Conservation (phyloP, 1,139 yeast genomes). For the Pneumocystis carinii region DNA sequence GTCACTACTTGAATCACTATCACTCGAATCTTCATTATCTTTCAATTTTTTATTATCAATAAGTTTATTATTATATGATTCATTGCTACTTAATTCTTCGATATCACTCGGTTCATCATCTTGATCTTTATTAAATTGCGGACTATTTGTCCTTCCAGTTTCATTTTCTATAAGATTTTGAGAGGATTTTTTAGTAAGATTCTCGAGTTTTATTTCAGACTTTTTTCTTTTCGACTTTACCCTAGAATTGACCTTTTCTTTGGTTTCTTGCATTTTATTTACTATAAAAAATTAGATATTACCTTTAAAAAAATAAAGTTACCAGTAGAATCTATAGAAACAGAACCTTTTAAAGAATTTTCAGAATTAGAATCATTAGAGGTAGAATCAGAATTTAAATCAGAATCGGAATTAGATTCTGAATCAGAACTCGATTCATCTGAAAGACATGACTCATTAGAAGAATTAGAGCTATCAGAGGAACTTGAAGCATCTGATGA, state of each 20-base stretch:
- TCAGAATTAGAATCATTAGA: slow-evolving; percentile 22
- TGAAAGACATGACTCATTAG: not conserved
- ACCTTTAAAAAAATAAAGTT: not conserved
- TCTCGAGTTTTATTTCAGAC: not conserved
- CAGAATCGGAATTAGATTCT: slow-evolving; percentile 9
- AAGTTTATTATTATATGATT: not conserved
- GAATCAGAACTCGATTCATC: slow-evolving; percentile 4
- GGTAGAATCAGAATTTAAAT: slow-evolving; percentile 3
- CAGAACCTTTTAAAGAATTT: slow-evolving; percentile 12
- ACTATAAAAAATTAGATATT: slow-evolving; percentile 5
- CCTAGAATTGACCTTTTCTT: not conserved
- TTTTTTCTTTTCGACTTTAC: not conserved
- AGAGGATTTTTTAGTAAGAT: not conserved
- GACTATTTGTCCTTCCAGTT: not conserved
- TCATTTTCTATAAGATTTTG: not conserved
- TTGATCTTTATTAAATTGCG: not conserved
- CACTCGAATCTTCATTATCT: not conserved
- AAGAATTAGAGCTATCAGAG: not conserved
- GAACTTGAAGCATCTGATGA: not conserved
- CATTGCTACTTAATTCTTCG: not conserved
- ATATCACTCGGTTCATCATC: not conserved
- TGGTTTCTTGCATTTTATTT: slow-evolving; percentile 5
- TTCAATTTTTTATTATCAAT: not conserved
- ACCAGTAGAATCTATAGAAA: slow-evolving; percentile 8
- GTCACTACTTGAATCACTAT: not conserved